Conservation (phyloP, 768 basidiomycete species). For the Peribolospora baueri region DNA sequence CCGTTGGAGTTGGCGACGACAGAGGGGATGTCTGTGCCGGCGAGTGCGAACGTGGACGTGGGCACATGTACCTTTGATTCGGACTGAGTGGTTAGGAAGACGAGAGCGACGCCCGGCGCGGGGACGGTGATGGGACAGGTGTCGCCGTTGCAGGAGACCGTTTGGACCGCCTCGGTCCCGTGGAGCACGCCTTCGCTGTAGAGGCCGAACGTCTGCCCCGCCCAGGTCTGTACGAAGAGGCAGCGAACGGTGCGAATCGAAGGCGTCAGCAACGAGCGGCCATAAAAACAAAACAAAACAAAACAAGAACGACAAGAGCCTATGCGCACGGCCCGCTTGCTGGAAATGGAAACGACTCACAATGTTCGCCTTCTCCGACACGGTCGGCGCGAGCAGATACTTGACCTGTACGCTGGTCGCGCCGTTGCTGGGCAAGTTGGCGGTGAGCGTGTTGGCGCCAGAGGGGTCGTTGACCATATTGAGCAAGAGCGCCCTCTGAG, state of each 20-base stretch:
- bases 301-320: too few species aligned
- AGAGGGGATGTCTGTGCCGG: neutral
- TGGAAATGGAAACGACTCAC: constrained; percentile 35
- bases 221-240: too few species aligned
- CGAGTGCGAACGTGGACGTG: constrained; percentile 19
- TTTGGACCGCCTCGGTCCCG: too few species aligned
- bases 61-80: too few species aligned
- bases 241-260: too few species aligned
- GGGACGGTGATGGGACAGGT: constrained; percentile 37
- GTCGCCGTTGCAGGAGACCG: constrained; percentile 12
- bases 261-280: too few species aligned
- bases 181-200: too few species aligned
- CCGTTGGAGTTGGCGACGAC: neutral
- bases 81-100: constrained; percentile 32
- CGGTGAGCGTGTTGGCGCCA: constrained; percentile 32
- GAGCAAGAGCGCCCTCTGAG: constrained; percentile 40
- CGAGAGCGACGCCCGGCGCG: constrained; percentile 49
- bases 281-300: too few species aligned
- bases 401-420: constrained; percentile 13
- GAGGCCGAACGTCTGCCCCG: too few species aligned
- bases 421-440: constrained; percentile 28
- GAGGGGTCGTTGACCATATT: constrained; percentile 43
- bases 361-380: constrained; percentile 40
- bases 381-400: constrained; percentile 26
- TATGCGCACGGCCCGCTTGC: constrained; percentile 7